Base-by-base conservation (phyloP, 176 grass and related monocot species). In the Carex littledalei region DNA sequence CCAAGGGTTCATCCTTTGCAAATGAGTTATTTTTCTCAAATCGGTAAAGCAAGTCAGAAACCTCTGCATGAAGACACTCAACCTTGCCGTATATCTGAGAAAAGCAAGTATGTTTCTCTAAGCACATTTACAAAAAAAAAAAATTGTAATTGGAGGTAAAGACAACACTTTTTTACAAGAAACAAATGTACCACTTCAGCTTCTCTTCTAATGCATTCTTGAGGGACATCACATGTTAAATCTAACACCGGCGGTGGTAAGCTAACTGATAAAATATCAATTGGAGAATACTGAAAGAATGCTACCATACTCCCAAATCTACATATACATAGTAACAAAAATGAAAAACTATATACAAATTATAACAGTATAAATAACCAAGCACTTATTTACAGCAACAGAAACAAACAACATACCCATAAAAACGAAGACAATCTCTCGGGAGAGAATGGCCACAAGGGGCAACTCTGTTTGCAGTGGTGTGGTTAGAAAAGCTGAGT, bases 271-370 rank as follows among this genome's bases (percentile, higher is more conserved):
- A 93, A 63, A 90, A 92, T 93, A 87, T 84, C 69, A 84, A 94
- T 85, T 32, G 87, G 92, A 87, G 89, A 83, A 85, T 98, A 98
- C 24, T 85, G 89, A 85, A 98, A 98, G 68, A 89, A 88, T 3
- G 95, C 92, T 73, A 93, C 95, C 95, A 94, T 90, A 84, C 87
- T 91, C 80, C 95, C 92, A 84, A 89, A 93, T 88, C 95, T 98
- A 84, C 89, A 86, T 78, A 54, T 81, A 86, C 86, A 86, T 81
- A 45, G 72, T 58, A 87, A 59, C 3, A 41, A 64, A 84, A 86
- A 45, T 85, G 26, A 82, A 90, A 79, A 68, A 45, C 37, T 68
- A 10, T 4, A 26, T 69, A 69, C 8, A 83, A 52, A 83, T 67
- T 68, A 82, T 64, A 65, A 39, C 21, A 49, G 21, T 65, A 49